Conservation (phyloP, 1,284 basidiomycete genomes). For the Tylopilus orsonianus region DNA sequence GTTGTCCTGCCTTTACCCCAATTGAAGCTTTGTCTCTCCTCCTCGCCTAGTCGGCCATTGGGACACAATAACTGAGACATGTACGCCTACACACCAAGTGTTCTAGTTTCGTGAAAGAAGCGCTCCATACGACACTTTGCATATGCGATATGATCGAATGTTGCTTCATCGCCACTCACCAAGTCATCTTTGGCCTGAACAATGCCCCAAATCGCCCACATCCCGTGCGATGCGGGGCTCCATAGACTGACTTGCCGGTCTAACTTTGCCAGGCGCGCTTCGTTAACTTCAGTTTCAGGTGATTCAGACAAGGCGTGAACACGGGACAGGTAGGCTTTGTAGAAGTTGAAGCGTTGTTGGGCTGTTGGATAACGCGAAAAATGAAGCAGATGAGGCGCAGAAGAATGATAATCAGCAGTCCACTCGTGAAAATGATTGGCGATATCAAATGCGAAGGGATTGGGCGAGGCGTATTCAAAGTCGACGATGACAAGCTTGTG, state of each 20-base stretch:
- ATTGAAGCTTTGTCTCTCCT: slow-evolving; percentile 37
- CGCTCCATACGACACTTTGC: slow-evolving; percentile 61
- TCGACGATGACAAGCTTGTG: slow-evolving; percentile 88
- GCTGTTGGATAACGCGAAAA: slow-evolving; percentile 69
- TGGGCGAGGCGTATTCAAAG: slow-evolving; percentile 91
- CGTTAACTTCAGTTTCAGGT: slow-evolving; percentile 32
- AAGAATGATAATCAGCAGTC: slow-evolving; percentile 85
- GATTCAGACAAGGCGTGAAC: slow-evolving; percentile 34
- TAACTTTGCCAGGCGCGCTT: slow-evolving; percentile 46
- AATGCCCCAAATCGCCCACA: slow-evolving; percentile 93
- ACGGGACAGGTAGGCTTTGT: slow-evolving; percentile 75
- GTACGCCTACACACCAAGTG: slow-evolving; percentile 42
- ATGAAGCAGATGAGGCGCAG: slow-evolving; percentile 72
- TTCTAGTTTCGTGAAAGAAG: slow-evolving; percentile 58
- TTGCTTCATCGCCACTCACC: slow-evolving; percentile 53
- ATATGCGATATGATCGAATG: slow-evolving; percentile 80
- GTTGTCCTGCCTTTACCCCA: slow-evolving; percentile 53
- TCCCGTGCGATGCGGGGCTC: slow-evolving; percentile 84
- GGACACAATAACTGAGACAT: slow-evolving; percentile 4
- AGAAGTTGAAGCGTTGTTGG: slow-evolving; percentile 80
- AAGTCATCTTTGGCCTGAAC: slow-evolving; percentile 85
- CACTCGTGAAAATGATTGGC: slow-evolving; percentile 97
- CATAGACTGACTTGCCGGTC: slow-evolving; percentile 81
- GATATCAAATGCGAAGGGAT: slow-evolving; percentile 89
- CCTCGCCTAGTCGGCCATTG: slow-evolving; percentile 11